Conservation (phyloP, 352 stramenopile species). For the Phytophthora pini region DNA sequence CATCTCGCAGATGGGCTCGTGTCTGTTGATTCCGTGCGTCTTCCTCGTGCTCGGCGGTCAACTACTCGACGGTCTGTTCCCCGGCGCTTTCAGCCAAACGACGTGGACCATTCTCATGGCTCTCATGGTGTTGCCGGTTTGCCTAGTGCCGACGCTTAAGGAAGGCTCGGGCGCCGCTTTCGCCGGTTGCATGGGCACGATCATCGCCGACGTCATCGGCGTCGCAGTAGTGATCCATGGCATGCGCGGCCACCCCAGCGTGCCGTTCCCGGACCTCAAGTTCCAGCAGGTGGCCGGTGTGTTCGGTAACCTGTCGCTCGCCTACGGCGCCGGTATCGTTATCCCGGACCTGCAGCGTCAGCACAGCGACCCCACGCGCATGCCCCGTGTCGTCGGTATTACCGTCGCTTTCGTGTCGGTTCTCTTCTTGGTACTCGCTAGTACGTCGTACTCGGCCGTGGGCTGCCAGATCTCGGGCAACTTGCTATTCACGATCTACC, state of each 20-base stretch:
- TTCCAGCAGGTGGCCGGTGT: conserved; percentile 60
- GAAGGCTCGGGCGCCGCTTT: conserved; percentile 67
- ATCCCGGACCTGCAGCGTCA: conserved; percentile 71
- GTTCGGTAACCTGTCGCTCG: conserved; percentile 72
- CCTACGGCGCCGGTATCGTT: conserved; percentile 68
- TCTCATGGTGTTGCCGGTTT: conserved; percentile 53
- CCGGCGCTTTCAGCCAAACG: conserved; percentile 46
- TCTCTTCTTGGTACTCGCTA: conserved; percentile 56
- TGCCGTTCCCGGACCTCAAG: conserved; percentile 49
- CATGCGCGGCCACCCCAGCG: conserved; percentile 59
- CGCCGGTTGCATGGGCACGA: conserved; percentile 62
- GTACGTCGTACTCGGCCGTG: conserved; percentile 56
- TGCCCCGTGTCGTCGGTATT: conserved; percentile 65
- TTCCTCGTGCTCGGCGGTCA: conserved; percentile 68
- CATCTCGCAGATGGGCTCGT: conserved; percentile 63
- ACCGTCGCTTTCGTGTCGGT: conserved; percentile 60
- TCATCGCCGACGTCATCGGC: conserved; percentile 64
- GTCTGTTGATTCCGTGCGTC: conserved; percentile 58
- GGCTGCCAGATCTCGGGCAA: conserved; percentile 77
- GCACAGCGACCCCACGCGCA: conserved; percentile 62
- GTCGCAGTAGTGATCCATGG: conserved; percentile 55
- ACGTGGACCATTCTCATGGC: conserved; percentile 78
- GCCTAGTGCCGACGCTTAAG: conserved; percentile 66
- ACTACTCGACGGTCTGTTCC: conserved; percentile 59
- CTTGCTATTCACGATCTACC: conserved; percentile 73